Conservation (phyloP, 2,329 filamentous ascomycete genomes). For the Knufia petricola region DNA sequence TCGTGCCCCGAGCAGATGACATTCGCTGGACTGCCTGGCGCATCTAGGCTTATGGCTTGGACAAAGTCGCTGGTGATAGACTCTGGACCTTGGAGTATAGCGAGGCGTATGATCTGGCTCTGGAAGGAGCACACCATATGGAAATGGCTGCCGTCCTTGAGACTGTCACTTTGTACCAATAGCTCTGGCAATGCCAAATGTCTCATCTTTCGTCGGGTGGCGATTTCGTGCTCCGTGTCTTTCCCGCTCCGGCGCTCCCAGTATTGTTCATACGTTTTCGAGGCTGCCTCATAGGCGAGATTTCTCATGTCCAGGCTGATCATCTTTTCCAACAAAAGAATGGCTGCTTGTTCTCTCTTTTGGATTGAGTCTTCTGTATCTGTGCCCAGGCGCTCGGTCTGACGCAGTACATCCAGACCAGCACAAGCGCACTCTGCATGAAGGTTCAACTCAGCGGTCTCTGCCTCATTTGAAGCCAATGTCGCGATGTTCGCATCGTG, state of each 20-base stretch:
- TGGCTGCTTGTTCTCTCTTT: conserved; percentile 16
- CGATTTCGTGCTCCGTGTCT: neutral
- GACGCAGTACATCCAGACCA: conserved; percentile 31
- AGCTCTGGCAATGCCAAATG: neutral
- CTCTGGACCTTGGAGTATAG: conserved; percentile 14
- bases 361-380: neutral
- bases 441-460: conserved; percentile 24
- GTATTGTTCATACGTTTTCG: conserved; percentile 15
- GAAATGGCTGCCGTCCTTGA: conserved; percentile 10
- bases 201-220: neutral
- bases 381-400: conserved; percentile 12
- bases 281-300: conserved; percentile 13
- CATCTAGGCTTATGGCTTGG: conserved; percentile 12
- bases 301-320: conserved; percentile 15
- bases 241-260: conserved; percentile 11
- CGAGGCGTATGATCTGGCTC: conserved; percentile 19
- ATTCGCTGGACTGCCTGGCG: conserved; percentile 25
- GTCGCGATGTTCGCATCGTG: too few species aligned
- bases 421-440: conserved; percentile 32
- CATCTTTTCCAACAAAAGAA: conserved; percentile 20
- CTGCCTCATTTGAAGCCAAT: too few species aligned
- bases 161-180: neutral
- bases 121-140: conserved; percentile 19
- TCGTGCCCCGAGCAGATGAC: conserved; percentile 32
- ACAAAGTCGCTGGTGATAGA: conserved; percentile 13